A percentile compares a stretch with the other conserved stretches of the same genome.
Conservation (phyloP, 768 basidiomycete genomes). For the Lepiota venenata region DNA sequence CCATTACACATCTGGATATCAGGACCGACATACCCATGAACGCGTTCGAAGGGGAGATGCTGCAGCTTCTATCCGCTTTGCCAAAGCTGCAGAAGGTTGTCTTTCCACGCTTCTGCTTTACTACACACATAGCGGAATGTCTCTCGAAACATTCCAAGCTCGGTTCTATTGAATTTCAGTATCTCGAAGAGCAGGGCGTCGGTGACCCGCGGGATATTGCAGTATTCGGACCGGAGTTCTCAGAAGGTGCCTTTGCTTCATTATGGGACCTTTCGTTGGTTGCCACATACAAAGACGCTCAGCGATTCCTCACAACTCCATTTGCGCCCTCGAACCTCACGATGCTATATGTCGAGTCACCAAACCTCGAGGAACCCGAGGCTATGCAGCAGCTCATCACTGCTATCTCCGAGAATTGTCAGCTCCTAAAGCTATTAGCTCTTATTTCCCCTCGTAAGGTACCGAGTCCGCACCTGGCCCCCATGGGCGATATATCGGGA, state of each 20-base stretch:
- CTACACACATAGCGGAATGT: conserved; percentile 1
- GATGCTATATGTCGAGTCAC: conserved; percentile 3
- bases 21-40: conserved; percentile 9
- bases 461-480: background rate
- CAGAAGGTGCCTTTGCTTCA: conserved; percentile 4
- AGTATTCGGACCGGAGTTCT: background rate
- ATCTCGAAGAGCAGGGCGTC: conserved; percentile 2
- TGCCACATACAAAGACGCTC: background rate
- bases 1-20: conserved; percentile 6
- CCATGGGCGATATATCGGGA: background rate
- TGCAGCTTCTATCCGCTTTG: conserved; percentile 4
- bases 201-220: conserved; percentile 5
- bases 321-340: conserved; percentile 8
- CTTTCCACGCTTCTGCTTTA: conserved; percentile 11
- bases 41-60: background rate
- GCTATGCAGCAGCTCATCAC: conserved; percentile 7
- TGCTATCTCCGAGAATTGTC: conserved; percentile 8
- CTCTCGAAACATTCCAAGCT: conserved; percentile 10
- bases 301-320: conserved; percentile 9
- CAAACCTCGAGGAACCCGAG: background rate
- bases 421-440: conserved; percentile 1
- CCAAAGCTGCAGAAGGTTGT: conserved; percentile 5
- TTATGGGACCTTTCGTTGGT: conserved; percentile 10
- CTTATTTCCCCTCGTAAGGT: conserved; percentile 6
- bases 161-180: conserved; percentile 12